These are phyloP conservation scores for Rhododendron simsii DNA, from an alignment of 148 eudicot species.

Conservation along the genomic window DNA sequence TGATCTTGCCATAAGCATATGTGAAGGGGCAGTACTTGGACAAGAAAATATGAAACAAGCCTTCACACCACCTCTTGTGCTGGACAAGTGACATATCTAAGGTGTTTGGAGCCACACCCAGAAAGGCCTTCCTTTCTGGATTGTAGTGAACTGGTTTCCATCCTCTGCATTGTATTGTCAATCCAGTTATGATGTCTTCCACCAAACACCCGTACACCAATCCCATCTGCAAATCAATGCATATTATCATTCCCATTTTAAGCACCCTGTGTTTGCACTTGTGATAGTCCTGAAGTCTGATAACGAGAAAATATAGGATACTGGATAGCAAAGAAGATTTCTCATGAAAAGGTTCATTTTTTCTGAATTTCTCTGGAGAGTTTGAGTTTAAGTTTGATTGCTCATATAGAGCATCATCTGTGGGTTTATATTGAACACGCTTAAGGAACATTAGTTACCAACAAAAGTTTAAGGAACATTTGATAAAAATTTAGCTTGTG, in stretches of 20 bases:
- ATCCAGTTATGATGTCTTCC: constrained; percentile 40
- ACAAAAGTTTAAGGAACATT: not conserved
- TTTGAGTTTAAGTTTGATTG: not conserved
- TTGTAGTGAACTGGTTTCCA: constrained; percentile 40
- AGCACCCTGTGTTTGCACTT: not conserved
- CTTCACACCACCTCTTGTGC: constrained; percentile 36
- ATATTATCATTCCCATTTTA: not conserved
- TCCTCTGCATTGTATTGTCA: constrained; percentile 41
- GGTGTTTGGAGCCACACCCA: constrained; percentile 35
- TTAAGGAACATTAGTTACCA: not conserved
- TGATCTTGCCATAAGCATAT: constrained; percentile 33
- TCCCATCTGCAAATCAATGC: constrained; percentile 30
- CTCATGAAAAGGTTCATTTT: not conserved
- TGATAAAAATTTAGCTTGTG: not conserved
- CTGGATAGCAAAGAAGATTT: not conserved
- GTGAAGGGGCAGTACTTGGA: constrained; percentile 43
- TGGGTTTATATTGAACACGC: not conserved
- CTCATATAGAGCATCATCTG: not conserved
- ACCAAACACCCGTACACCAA: constrained; percentile 39
- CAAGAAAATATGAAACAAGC: constrained; percentile 40
- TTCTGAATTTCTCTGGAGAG: not conserved
- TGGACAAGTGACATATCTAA: constrained; percentile 35
- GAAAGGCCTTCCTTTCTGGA: constrained; percentile 27
- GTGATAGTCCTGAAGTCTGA: not conserved
- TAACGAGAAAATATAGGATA: not conserved